phyloP scores from a whole-genome alignment of 768 basidiomycete genomes.

The Coprinopsis sp. region DNA sequence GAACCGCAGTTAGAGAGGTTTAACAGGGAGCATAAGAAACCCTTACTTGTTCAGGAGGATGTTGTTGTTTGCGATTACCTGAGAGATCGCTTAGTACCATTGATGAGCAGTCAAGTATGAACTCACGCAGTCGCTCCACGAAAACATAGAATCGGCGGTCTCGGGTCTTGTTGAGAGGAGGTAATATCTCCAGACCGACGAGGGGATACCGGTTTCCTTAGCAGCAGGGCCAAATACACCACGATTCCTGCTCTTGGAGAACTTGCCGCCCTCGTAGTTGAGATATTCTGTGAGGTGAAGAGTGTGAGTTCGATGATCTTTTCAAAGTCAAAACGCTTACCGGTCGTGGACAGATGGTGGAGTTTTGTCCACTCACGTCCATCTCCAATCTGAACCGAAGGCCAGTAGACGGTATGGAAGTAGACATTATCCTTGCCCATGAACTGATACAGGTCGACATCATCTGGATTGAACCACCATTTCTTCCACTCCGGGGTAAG shows the following conservation, averaged over 20 bases:
- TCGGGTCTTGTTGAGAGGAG: slow-evolving; percentile 90
- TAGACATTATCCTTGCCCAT: slow-evolving; percentile 99
- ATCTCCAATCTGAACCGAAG: slow-evolving; percentile 84
- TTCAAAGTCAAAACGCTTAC: slow-evolving; percentile 39
- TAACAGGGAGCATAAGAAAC: background rate
- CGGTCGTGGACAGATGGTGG: slow-evolving; percentile 92
- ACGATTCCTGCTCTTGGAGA: slow-evolving; percentile 94
- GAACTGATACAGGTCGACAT: slow-evolving; percentile 94
- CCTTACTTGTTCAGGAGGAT: slow-evolving; percentile 88
- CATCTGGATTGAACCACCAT: slow-evolving; percentile 94
- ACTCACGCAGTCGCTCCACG: slow-evolving; percentile 90
- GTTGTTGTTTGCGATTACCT: slow-evolving; percentile 92
- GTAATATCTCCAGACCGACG: slow-evolving; percentile 97
- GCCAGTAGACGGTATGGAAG: slow-evolving; percentile 96
- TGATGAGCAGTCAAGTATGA: background rate
- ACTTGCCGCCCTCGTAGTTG: slow-evolving; percentile 98
- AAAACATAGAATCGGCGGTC: slow-evolving; percentile 92
- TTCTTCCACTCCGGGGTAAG: slow-evolving; percentile 92
- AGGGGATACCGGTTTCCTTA: slow-evolving; percentile 86
- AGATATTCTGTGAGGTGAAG: slow-evolving; percentile 66
- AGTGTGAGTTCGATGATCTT: slow-evolving; percentile 3
- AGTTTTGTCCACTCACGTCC: slow-evolving; percentile 90
- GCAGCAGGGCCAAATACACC: slow-evolving; percentile 97
- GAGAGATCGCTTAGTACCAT: slow-evolving; percentile 8
- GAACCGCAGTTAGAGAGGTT: background rate